Base-by-base conservation (phyloP, 495 filamentous ascomycete genomes). In the Hypoxylon fuscum region DNA sequence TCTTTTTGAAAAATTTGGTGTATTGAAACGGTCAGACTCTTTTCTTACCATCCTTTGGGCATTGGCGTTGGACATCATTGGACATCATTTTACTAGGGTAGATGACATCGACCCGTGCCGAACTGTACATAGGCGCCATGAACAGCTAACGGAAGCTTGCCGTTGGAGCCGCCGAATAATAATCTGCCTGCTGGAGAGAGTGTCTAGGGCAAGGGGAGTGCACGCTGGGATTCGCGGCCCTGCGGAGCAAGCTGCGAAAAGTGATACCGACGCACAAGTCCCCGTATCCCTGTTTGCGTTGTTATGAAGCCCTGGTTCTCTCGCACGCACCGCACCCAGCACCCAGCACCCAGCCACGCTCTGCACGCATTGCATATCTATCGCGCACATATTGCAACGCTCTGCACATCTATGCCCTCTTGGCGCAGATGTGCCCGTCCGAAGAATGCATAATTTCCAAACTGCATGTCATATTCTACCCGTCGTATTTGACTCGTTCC, bases 101-200 rank as follows among this genome's bases (percentile, higher is more conserved):
- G 27, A 46, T 20, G 47, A 64, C 42, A 49, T 31, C 62, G 56
- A 60, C 56, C 62, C 62, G 56, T 57, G 62, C 56, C 56, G 48
- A 47, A 32, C 21, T 6, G 49, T 43, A 43, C n/a, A 15, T 14
- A 34, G 57, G 32, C 17, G 41, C 55, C 57, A 56, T 46, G 34
- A n/a, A 20, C 22, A 55, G 38, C 51, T 61, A 60, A 50, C 62
- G 62, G 62, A 66, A 60, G 46, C 31, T 52, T 52, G 51, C 62
- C 62, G 56, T 66, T 60, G 62, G 56, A 66, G 62, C 62, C 56
- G 62, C 38, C 27, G 40, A 42, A 48, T 58, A 59, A 64, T 54
- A 37, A 29, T 34, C 49, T n/a, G n/a, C n/a, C n/a, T n/a, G n/a
- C n/a, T n/a, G n/a, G n/a, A n/a, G n/a, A n/a, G n/a, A n/a, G n/a